Percentiles rank a stretch among this genome's conserved stretches.
These are phyloP conservation scores for Elsinoe fawcettii DNA, from an alignment of 2,329 filamentous ascomycete species.

Conservation along the genomic window DNA sequence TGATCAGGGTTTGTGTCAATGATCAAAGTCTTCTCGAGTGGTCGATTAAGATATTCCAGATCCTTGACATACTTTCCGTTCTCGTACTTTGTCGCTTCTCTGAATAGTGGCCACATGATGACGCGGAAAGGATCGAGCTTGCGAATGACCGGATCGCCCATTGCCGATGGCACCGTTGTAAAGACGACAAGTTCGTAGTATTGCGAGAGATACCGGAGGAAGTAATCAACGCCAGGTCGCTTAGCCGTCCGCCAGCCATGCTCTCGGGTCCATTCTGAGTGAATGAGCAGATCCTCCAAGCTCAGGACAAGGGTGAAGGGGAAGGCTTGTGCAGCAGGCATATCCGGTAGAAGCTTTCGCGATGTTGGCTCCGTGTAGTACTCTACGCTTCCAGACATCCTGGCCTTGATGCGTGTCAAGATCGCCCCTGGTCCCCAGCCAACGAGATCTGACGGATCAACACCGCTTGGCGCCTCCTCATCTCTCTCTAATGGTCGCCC, in stretches of 20 bases:
- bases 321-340: conserved; percentile 67
- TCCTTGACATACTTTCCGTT: conserved; percentile 98
- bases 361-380: conserved; percentile 98
- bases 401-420: conserved; percentile 71
- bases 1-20: conserved; percentile 79
- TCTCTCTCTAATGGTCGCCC: conserved; percentile 76
- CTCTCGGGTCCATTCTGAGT: conserved; percentile 89
- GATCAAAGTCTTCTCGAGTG: conserved; percentile 89
- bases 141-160: conserved; percentile 78
- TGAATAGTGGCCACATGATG: conserved; percentile 88
- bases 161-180: conserved; percentile 75
- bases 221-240: conserved; percentile 92
- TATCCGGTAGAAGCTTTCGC: conserved; percentile 79
- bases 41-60: conserved; percentile 93
- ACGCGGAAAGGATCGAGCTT: conserved; percentile 94
- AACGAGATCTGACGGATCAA: conserved; percentile 57
- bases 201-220: conserved; percentile 89
- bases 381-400: conserved; percentile 65
- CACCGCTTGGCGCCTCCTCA: conserved; percentile 56
- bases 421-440: conserved; percentile 70
- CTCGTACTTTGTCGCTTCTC: conserved; percentile 95
- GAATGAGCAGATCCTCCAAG: conserved; percentile 86
- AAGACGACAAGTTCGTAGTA: conserved; percentile 98
- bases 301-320: conserved; percentile 91
- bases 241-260: conserved; percentile 95